A percentile compares a stretch with the other conserved stretches of the same genome.
phyloP scores from a whole-genome alignment of 352 stramenopile genomes.

The Phytophthora hibernalis region DNA sequence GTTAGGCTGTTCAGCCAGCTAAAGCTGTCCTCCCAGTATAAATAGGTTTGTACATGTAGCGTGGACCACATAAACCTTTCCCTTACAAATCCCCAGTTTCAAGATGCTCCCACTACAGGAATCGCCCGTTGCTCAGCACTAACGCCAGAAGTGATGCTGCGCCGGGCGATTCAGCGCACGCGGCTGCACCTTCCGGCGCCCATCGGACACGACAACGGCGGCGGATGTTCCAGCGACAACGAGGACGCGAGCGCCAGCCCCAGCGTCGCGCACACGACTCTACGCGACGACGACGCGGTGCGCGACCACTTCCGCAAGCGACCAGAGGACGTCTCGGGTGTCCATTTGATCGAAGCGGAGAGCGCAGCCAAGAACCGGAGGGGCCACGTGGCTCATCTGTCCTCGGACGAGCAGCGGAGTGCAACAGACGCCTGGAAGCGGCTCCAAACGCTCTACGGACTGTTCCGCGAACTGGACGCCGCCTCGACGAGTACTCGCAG shows the following conservation, averaged over 20 bases:
- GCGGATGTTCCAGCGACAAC: conserved; percentile 38
- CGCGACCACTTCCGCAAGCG: conserved; percentile 39
- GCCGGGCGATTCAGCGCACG: conserved; percentile 59
- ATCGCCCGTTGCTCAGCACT: neutral
- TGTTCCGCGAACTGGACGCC: conserved; percentile 58
- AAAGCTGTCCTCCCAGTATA: too few relatives aligned
- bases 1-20: too few relatives aligned
- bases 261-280: conserved; percentile 57
- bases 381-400: conserved; percentile 38
- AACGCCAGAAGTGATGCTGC: conserved; percentile 51
- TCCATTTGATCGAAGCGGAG: conserved; percentile 28
- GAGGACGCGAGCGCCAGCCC: conserved; percentile 32
- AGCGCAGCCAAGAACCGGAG: conserved; percentile 6
- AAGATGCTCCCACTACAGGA: neutral
- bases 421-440: conserved; percentile 64
- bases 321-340: conserved; percentile 38
- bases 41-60: too few relatives aligned
- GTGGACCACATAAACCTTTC: conserved; percentile 1
- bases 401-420: conserved; percentile 55
- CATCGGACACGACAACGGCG: conserved; percentile 67
- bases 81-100: conserved; percentile 19
- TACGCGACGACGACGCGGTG: conserved; percentile 35
- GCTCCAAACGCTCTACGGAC: conserved; percentile 62
- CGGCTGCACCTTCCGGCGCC: conserved; percentile 66
- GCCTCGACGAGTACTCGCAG: conserved; percentile 24